Evolutionary conservation across 2,329 filamentous ascomycete species (phyloP), one percentile per base, ranked within the genome.

Genomic region (Sordariomycetes sp.): DNA sequence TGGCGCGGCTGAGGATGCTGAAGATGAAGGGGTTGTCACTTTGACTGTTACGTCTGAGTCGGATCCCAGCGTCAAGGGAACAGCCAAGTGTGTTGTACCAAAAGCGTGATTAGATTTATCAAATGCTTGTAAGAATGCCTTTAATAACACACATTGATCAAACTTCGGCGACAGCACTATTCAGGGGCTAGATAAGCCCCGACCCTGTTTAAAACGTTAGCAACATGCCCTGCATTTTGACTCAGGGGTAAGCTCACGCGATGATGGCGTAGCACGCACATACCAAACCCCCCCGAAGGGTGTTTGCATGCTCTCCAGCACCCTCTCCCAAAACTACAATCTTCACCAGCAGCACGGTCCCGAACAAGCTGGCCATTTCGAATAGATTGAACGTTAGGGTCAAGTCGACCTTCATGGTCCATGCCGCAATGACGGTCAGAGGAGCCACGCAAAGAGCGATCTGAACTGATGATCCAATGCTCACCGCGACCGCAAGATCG

Each of bases 341-440:
- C 53, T 84, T 85, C 47, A 86, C 81, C 31, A 86, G 72, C 39
- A 86, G 64, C 4, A 82, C 79, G 3, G 70, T 75, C 5, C 82
- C 72, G 47, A 86, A 81, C 46, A 86, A 68, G 24, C 78, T 75
- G 15, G 84, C 75, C 1, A 81, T 85, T 59, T 86, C 82, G 49
- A 86, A 86, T 23, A 79, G 68, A 45, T 79, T 79, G 55, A 86
- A 86, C 44, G 82, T 79, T 32, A 86, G 64, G n/a, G 72, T 64
- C 53, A 79, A 68, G 15, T 74, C 64, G 25, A 66, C 65, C 10
- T 60, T 49, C 43, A 79, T 55, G 40, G 61, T 59, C 75, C 75
- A 79, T 11, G 71, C 73, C 8, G 76, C 64, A 3, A 79, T 55
- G 10, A 79, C 70, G 4, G 76, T 68, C 28, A 79, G 53, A 0